Percentiles rank a stretch among this genome's conserved stretches.
These are phyloP conservation scores for Ogataea henricii DNA, from an alignment of 805 yeast species.

Conservation along the genomic window DNA sequence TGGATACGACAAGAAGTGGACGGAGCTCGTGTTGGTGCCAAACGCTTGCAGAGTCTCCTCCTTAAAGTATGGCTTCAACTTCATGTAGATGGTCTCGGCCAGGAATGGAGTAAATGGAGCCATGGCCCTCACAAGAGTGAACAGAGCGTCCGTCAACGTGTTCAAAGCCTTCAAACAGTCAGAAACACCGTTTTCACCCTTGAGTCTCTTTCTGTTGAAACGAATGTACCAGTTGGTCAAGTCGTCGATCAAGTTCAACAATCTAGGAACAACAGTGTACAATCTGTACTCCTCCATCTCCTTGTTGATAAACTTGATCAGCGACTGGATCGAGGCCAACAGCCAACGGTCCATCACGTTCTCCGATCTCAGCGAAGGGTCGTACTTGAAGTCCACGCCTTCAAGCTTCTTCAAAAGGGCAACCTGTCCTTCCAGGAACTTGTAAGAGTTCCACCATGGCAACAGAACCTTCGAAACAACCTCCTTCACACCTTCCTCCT, in stretches of 20 bases:
- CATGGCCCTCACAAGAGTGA: constrained; percentile 91
- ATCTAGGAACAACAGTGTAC: constrained; percentile 93
- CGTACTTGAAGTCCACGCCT: constrained; percentile 69
- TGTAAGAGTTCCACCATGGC: constrained; percentile 99
- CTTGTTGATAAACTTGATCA: constrained; percentile 78
- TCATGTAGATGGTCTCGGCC: constrained; percentile 85
- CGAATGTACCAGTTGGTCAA: constrained; percentile 99
- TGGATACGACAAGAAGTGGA: constrained; percentile 94
- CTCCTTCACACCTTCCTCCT: constrained; percentile 98
- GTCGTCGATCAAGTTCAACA: constrained; percentile 85
- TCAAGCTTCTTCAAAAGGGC: constrained; percentile 78
- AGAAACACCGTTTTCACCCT: constrained; percentile 86
- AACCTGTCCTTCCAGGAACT: constrained; percentile 94
- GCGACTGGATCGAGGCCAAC: constrained; percentile 91
- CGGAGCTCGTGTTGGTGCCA: constrained; percentile 71
- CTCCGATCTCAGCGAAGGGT: constrained; percentile 61
- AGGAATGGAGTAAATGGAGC: constrained; percentile 98
- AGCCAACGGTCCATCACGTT: constrained; percentile 99
- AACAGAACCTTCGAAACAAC: constrained; percentile 92
- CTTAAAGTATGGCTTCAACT: constrained; percentile 63
- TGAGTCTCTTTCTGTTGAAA: constrained; percentile 95
- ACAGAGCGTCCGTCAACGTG: constrained; percentile 86
- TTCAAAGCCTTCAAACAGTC: constrained; percentile 88
- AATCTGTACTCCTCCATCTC: constrained; percentile 91
- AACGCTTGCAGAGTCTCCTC: constrained; percentile 53